Conservation (phyloP, 106 monocot species). For the Dendrobium officinale region DNA sequence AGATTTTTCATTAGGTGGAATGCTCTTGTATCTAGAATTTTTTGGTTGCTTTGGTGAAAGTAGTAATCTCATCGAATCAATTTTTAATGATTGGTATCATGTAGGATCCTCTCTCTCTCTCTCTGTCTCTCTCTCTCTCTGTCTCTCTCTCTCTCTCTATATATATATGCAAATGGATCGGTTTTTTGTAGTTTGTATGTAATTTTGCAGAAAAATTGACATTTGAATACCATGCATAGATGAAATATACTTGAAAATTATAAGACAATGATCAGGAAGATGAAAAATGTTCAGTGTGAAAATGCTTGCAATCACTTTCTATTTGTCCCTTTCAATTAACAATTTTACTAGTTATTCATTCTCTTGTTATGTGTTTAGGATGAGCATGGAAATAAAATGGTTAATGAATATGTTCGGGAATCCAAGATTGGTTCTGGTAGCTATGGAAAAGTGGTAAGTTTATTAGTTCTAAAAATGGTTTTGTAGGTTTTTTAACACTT, state of each 20-base stretch:
- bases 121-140: too few relatives aligned
- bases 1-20: background rate
- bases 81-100: background rate
- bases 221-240: too few relatives aligned
- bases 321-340: background rate
- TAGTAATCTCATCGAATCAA: background rate
- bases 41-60: background rate
- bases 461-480: background rate
- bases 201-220: too few relatives aligned
- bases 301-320: background rate
- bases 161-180: too few relatives aligned
- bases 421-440: slow-evolving; percentile 79
- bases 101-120: background rate
- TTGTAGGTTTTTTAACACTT: background rate
- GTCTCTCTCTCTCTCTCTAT: too few relatives aligned
- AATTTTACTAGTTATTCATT: background rate
- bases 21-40: background rate
- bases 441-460: slow-evolving; percentile 93
- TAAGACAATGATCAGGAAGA: too few relatives aligned
- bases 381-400: slow-evolving; percentile 80
- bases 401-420: slow-evolving; percentile 72
- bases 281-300: background rate
- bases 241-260: too few relatives aligned
- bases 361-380: slow-evolving; percentile 34
- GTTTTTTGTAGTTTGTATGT: too few relatives aligned